Evolutionary conservation across 257 asterid species (phyloP), one percentile per base, ranked within the genome.

Genomic region (Jacaranda copaia): DNA sequence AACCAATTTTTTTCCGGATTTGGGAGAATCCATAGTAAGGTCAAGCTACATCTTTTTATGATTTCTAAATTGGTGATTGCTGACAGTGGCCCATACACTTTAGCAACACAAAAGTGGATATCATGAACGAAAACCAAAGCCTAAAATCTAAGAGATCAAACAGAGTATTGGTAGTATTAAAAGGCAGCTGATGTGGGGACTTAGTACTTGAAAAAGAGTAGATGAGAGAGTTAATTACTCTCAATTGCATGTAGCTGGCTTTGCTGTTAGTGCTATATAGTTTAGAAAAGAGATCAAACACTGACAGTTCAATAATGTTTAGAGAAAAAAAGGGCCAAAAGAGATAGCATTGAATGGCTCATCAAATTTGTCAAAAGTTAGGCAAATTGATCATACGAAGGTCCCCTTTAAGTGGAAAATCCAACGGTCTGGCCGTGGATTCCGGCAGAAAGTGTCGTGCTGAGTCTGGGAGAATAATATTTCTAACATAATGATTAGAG

Each of bases 401-500:
- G 68, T 8, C 59, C 52, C 14, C 46, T 46, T 7, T 70, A 4
- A n/a, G 4, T 58, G 9, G 14, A 48, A 46, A 62, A 45, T 40
- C 38, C 39, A 42, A 65, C 61, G 39, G 68, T 53, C 61, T 69
- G 48, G 78, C 86, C 90, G 82, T 77, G 67, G 74, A 86, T 81
- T 55, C 62, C 82, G 88, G 85, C 65, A 43, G 15, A 81, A 86
- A 83, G 81, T 46, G 78, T 73, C 46, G 58, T 68, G 74, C 57
- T 25, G 32, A 25, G 32, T 49, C n/a, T 42, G 5, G 46, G 53
- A 13, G 53, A n/a, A n/a, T n/a, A n/a, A n/a, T n/a, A n/a, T n/a
- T n/a, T n/a, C n/a, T n/a, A n/a, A n/a, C n/a, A n/a, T n/a, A n/a
- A n/a, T n/a, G n/a, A n/a, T n/a, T n/a, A n/a, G n/a, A n/a, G n/a